These are phyloP conservation scores for Plasmodium vivax DNA, from an alignment of 169 alveolate genomes.

Conservation along the genomic window DNA sequence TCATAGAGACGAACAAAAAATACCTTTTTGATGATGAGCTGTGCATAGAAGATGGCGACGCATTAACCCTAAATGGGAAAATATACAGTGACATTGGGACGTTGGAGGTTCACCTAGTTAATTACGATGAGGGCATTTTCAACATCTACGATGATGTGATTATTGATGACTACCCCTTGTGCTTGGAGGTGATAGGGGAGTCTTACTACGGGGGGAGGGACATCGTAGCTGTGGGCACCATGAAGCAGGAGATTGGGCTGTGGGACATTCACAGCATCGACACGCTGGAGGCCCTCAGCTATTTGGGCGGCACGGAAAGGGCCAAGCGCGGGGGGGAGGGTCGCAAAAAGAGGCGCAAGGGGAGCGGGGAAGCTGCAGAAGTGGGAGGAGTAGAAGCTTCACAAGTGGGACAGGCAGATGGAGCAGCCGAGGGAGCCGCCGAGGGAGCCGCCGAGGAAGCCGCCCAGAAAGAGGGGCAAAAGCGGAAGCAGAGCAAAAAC, in stretches of 20 bases:
- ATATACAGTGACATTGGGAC: slow-evolving; percentile 66
- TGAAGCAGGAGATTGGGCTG: slow-evolving; percentile 12
- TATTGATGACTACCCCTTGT: slow-evolving; percentile 47
- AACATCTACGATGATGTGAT: slow-evolving; percentile 60
- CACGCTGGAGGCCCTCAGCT: slow-evolving; percentile 26
- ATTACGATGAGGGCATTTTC: slow-evolving; percentile 40
- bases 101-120: slow-evolving; percentile 41
- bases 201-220: slow-evolving; percentile 11
- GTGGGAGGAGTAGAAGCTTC: background rate
- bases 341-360: background rate
- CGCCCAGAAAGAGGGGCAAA: background rate
- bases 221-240: slow-evolving; percentile 52
- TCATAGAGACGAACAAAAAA: slow-evolving; percentile 16
- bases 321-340: background rate
- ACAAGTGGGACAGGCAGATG: background rate
- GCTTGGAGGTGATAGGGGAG: slow-evolving; percentile 4
- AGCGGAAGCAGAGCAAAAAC: background rate
- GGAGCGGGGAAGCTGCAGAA: background rate
- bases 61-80: slow-evolving; percentile 28
- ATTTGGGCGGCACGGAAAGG: slow-evolving; percentile 10
- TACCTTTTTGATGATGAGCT: slow-evolving; percentile 66
- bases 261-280: slow-evolving; percentile 49
- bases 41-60: slow-evolving; percentile 14
- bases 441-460: background rate
- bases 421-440: background rate